phyloP scores from a whole-genome alignment of 2,329 filamentous ascomycete species.

The Diaporthe destruens region DNA sequence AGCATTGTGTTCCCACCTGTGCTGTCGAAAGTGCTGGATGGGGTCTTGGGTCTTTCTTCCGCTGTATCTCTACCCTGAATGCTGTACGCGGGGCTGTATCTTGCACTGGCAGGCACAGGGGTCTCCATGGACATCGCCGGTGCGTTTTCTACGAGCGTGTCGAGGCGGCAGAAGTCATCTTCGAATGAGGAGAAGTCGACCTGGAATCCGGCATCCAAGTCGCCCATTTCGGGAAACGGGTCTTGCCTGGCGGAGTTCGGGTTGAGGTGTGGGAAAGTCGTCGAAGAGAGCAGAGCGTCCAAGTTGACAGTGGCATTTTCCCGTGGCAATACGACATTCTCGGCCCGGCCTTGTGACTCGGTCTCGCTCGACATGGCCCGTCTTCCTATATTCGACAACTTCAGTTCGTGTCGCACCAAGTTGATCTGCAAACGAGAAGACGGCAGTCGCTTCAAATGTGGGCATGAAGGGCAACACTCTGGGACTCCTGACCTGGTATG shows the following conservation, averaged over 20 bases:
- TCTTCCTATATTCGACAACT: neutral
- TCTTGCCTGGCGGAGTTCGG: neutral
- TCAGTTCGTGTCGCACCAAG: neutral
- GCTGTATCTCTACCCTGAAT: neutral
- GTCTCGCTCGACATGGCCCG: neutral
- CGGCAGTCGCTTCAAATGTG: neutral
- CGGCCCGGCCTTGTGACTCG: neutral
- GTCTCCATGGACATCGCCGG: neutral
- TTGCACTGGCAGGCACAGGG: neutral
- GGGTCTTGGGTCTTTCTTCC: neutral
- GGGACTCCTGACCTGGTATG: neutral
- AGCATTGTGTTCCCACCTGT: neutral
- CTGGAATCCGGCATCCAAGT: neutral
- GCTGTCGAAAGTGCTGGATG: neutral
- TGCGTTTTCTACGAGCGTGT: neutral
- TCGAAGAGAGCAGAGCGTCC: neutral
- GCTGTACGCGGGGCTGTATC: neutral
- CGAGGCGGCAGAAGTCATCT: neutral
- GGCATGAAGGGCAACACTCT: neutral
- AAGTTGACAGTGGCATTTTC: neutral
- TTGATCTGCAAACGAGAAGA: neutral
- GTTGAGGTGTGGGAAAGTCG: neutral
- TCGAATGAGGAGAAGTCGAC: neutral
- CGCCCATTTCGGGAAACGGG: neutral
- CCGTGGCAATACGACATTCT: neutral